phyloP scores from a whole-genome alignment of 2,329 filamentous ascomycete genomes.

The Daldinia eschscholtzii region DNA sequence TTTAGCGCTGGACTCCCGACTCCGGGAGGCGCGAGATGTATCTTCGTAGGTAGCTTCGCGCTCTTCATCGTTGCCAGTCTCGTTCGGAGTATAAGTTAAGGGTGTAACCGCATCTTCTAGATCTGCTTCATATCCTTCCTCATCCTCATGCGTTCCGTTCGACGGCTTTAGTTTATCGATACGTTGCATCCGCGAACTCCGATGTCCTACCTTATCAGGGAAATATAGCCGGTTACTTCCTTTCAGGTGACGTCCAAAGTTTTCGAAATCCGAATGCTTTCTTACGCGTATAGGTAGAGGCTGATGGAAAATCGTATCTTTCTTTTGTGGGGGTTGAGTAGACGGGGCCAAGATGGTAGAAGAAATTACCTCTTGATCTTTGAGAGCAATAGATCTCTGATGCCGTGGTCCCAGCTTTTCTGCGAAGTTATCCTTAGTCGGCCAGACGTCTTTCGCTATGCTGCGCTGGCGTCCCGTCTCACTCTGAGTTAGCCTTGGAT shows the following conservation, averaged over 20 bases:
- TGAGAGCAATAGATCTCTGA: constrained; percentile 5
- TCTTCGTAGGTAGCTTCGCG: background rate
- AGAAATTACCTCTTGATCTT: constrained; percentile 6
- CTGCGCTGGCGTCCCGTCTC: constrained; percentile 25
- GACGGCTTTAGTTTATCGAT: background rate
- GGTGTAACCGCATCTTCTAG: constrained; percentile 13
- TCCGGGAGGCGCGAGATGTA: background rate
- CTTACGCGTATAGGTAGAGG: constrained; percentile 29
- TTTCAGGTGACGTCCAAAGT: constrained; percentile 39
- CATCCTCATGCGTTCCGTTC: background rate
- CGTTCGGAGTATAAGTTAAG: background rate
- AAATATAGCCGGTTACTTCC: background rate
- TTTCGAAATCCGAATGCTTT: constrained; percentile 44
- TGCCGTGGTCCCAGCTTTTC: constrained; percentile 36
- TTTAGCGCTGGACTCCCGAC: constrained; percentile 7
- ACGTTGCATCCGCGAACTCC: background rate
- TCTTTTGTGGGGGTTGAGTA: constrained; percentile 1
- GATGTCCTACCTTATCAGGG: background rate
- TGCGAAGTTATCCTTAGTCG: constrained; percentile 48
- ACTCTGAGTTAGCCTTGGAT: constrained; percentile 9
- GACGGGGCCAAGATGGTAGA: constrained; percentile 17
- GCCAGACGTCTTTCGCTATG: constrained; percentile 47
- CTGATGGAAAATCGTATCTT: constrained; percentile 11
- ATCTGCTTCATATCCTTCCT: constrained; percentile 18
- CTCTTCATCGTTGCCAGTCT: constrained; percentile 18